phyloP scores from a whole-genome alignment of 192 early-diverging fungal species.

The Podila horticola region DNA sequence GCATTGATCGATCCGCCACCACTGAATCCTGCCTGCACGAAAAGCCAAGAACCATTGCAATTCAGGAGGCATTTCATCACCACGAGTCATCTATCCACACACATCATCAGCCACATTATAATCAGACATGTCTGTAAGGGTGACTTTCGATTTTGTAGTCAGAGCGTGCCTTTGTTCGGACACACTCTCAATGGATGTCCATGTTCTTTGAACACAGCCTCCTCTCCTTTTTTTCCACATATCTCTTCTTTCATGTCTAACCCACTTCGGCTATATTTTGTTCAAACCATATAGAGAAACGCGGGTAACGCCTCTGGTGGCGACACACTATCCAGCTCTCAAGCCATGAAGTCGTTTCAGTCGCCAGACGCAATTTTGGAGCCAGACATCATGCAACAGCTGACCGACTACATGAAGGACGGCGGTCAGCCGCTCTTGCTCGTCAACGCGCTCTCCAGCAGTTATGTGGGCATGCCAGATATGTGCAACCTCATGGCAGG shows the following conservation, averaged over 20 bases:
- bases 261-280: neutral
- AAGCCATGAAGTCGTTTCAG: slow-evolving; percentile 36
- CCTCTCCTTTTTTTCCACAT: neutral
- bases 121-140: no score
- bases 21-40: no score
- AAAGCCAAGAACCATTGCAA: no score
- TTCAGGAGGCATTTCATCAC: neutral
- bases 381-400: slow-evolving; percentile 49
- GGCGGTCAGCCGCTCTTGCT: slow-evolving; percentile 63
- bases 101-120: neutral
- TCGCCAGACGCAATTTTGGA: slow-evolving; percentile 60
- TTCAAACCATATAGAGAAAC: slow-evolving; percentile 9
- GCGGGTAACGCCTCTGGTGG: neutral
- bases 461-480: slow-evolving; percentile 61
- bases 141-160: no score
- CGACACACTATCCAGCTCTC: neutral
- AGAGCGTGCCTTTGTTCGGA: no score
- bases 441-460: slow-evolving; percentile 59
- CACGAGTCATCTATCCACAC: neutral
- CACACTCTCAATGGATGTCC: neutral
- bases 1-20: no score
- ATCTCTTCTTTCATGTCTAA: neutral
- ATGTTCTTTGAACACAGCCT: neutral
- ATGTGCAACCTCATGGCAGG: slow-evolving; percentile 63
- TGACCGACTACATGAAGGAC: slow-evolving; percentile 49